phyloP scores from a whole-genome alignment of 371 early-diverging fungal species.

The Paraphysoderma sedebokerense region DNA sequence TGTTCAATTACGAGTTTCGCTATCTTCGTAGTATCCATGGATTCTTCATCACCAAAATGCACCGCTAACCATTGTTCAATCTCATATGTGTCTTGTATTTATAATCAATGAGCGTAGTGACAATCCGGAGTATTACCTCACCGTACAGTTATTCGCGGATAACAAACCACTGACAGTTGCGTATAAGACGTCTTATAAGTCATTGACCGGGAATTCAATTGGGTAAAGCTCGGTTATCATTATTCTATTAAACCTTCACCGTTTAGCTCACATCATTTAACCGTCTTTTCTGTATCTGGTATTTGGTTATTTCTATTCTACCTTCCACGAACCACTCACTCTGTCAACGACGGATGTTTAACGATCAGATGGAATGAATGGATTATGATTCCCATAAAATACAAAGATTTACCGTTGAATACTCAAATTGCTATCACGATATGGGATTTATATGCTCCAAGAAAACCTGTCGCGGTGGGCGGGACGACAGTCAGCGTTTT shows the following conservation, averaged over 20 bases:
- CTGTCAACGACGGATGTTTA: constrained; percentile 12
- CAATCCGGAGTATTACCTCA: constrained; percentile 43
- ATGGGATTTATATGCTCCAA: constrained; percentile 62
- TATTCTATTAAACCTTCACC: background rate
- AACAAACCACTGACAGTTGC: constrained; percentile 55
- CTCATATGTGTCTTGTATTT: background rate
- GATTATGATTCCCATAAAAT: constrained; percentile 70
- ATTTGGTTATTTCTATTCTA: background rate
- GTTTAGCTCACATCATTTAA: background rate
- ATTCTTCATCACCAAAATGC: no score
- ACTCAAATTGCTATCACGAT: constrained; percentile 55
- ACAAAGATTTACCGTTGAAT: constrained; percentile 59
- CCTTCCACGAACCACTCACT: constrained; percentile 5
- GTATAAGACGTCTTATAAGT: background rate
- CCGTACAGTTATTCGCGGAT: constrained; percentile 57
- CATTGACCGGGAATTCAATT: background rate
- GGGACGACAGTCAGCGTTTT: constrained; percentile 59
- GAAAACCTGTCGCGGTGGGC: constrained; percentile 50
- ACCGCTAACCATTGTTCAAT: no score
- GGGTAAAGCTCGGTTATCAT: background rate
- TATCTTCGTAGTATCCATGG: background rate
- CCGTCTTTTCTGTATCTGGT: background rate
- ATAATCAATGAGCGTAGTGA: constrained; percentile 10
- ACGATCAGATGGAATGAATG: constrained; percentile 70
- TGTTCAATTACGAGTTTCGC: no score